Evolutionary conservation across 345 rosid genomes (phyloP), one percentile per base, ranked within the genome.

Genomic region (Syzygium grande): DNA sequence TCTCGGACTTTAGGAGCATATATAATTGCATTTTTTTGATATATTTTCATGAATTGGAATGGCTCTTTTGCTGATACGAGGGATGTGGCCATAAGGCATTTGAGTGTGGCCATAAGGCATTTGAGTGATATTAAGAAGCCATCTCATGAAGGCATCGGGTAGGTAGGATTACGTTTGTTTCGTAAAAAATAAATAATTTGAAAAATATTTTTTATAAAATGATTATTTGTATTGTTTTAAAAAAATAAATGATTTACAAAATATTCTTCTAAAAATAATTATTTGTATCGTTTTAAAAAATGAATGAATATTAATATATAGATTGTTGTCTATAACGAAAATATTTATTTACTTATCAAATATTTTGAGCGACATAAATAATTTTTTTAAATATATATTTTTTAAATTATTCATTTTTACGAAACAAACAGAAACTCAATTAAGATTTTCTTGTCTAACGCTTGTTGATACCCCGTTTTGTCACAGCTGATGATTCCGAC

Each of bases 331-430:
- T 17, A 52, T 15, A 5, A 43, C 7, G 7, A 43, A 1, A 54
- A 52, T 11, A 9, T 51, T 9, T 51, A 10, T 51, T 10, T 51
- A 51, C 12, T 51, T 9, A 51, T 4, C 17, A 52, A 52, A 13
- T 52, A 55, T 55, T 55, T 21, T 4, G 9, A 55, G 21, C 4
- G 3, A 55, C 1, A 21, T 55, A 55, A 55, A 23, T 15, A 7
- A 65, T 0, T 65, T 0, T 12, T 7, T 29, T 29, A 3, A 7
- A 7, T 30, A 19, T 0, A 21, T 55, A 4, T 21, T 55, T 55
- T 55, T 19, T 4, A n/a, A 52, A 52, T 41, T 2, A 13, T 61
- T 61, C 4, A 1, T 16, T 16, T 65, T 30, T 16, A 5, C 3
- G 22, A 53, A 16, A 53, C 6, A 16, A 53, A 53, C 15, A 2